Evolutionary conservation across 306 rosid species (phyloP).

Genomic region (Vigna hirtella): DNA sequence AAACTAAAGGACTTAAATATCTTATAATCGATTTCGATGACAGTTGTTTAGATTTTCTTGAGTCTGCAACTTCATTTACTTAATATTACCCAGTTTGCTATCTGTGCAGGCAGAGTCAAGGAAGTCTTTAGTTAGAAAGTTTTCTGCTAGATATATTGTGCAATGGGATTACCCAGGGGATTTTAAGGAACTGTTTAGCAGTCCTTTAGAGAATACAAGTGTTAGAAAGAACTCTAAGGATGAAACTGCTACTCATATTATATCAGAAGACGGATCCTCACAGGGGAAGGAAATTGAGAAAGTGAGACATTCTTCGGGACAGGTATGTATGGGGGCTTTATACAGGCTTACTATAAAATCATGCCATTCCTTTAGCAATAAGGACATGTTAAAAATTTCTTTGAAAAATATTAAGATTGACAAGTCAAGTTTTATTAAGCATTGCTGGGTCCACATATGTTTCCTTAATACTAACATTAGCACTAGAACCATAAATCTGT

Average conservation of each 20-base stretch:
- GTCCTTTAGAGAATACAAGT: constrained; percentile 42
- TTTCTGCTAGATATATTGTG: constrained; percentile 56
- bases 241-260: constrained; percentile 38
- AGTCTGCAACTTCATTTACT: background rate
- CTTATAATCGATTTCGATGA: background rate
- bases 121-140: constrained; percentile 53
- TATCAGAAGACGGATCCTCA: constrained; percentile 45
- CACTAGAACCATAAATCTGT: background rate
- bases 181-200: constrained; percentile 55
- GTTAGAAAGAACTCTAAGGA: constrained; percentile 43
- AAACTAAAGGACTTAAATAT: constrained; percentile 23
- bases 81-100: background rate
- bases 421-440: constrained; percentile 23
- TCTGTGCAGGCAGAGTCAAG: constrained; percentile 50
- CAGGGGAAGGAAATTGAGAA: constrained; percentile 43
- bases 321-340: constrained; percentile 31
- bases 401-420: constrained; percentile 20
- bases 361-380: constrained; percentile 17
- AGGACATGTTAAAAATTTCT: constrained; percentile 10
- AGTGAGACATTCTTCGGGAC: constrained; percentile 39
- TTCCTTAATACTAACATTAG: background rate
- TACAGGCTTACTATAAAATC: background rate
- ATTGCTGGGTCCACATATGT: background rate
- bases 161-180: constrained; percentile 58
- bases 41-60: background rate